Evolutionary conservation across 139 green algal species (phyloP).

Genomic region (Picochlorum costavermella): DNA sequence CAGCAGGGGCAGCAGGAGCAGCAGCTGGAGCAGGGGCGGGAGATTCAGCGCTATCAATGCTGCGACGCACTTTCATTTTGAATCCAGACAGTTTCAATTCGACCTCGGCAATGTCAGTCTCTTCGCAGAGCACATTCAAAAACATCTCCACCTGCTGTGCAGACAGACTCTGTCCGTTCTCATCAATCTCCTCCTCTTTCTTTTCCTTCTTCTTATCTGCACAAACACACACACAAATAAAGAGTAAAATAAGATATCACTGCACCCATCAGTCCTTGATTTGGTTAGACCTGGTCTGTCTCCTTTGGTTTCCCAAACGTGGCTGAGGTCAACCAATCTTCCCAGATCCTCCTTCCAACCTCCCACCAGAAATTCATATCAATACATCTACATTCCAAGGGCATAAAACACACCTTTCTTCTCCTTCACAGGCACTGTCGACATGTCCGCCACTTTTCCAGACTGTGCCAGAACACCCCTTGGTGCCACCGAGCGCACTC

Average conservation of each 20-base stretch:
- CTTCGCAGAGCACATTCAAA: conserved; percentile 59
- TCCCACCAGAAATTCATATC: too few species aligned
- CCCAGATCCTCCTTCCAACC: too few species aligned
- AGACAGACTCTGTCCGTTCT: conserved; percentile 25
- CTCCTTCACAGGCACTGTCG: not conserved
- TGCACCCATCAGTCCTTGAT: too few species aligned
- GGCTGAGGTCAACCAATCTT: not conserved
- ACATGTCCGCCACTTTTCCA: not conserved
- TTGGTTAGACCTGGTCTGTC: too few species aligned
- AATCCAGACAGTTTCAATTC: conserved; percentile 74
- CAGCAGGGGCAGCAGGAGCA: not conserved
- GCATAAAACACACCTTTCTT: not conserved
- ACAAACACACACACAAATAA: not conserved
- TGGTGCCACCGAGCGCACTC: not conserved
- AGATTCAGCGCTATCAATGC: conserved; percentile 16
- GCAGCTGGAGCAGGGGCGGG: conserved; percentile 5
- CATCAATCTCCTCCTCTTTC: conserved; percentile 44
- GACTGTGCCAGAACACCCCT: not conserved
- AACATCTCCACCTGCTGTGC: conserved; percentile 60
- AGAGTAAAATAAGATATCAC: too few species aligned
- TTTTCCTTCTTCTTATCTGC: conserved; percentile 24
- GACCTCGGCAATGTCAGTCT: conserved; percentile 79
- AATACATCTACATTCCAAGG: too few species aligned
- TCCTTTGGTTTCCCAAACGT: too few species aligned
- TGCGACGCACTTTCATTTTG: conserved; percentile 59